Evolutionary conservation across 352 stramenopile genomes (phyloP), one percentile per base, ranked within the genome.

Genomic region (Globisporangium iwayamae): DNA sequence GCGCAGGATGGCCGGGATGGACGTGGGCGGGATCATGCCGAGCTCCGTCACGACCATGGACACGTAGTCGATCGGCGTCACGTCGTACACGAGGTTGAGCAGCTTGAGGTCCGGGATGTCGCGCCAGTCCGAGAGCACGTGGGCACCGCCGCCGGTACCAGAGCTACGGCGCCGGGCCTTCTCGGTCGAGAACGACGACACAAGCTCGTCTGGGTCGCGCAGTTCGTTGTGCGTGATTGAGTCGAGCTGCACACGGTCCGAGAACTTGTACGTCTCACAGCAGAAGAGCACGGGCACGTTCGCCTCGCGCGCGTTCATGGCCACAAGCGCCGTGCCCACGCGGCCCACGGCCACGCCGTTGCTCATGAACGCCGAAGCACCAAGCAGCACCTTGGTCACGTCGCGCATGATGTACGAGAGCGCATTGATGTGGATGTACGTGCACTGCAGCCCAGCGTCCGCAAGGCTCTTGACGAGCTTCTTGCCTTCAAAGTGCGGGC

Each of bases 241-340:
- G 69, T 99, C 97, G 43, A 99, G 79, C 74, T 99, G 97, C 30
- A 99, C 94, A 39, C 94, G 89, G 67, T 98, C 96, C 46, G 82
- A 90, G 55, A 94, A 94, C 73, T 99, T 99, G 88, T 99, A 99
- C 34, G 96, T 99, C 82, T 99, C 97, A 69, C 96, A 98, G 68
- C 93, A 98, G 47, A 99, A 97, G 14, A 99, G 83, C 36, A 99
- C 95, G 0, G 97, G 97, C 47, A 98, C 92, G 62, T 98, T 95
- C 58, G 87, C 82, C 30, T 93, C 81, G 46, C 93, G 84, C 0
- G 96, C 97, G 50, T 92, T 80, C 76, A 98, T 89, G 7, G 96
- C 96, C 25, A 99, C 91, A 18, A 96, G 84, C 20, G 94, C 93
- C 18, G 95, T 98, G 18, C 96, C 96, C 0, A 97, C 93, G 47